phyloP scores from a whole-genome alignment of 2,329 filamentous ascomycete genomes.

The Torrubiella hemipterigena region DNA sequence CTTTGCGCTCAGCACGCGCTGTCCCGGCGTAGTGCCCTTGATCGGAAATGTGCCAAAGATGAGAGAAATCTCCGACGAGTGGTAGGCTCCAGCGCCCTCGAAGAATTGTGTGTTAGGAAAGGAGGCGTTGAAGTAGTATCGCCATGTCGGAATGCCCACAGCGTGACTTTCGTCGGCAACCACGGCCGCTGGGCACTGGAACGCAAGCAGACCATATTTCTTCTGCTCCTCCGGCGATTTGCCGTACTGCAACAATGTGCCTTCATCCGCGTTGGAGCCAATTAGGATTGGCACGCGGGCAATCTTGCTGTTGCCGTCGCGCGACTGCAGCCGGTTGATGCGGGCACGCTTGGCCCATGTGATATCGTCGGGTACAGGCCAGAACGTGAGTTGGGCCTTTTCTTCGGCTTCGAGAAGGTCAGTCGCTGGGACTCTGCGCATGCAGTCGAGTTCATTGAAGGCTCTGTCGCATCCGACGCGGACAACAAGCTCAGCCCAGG shows the following conservation, averaged over 20 bases:
- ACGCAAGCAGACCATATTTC: conserved; percentile 9
- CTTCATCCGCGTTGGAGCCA: conserved; percentile 5
- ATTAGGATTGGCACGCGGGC: conserved; percentile 5
- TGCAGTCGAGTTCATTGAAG: conserved; percentile 9
- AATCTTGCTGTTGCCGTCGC: background rate
- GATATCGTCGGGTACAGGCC: conserved; percentile 10
- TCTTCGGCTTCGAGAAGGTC: conserved; percentile 10
- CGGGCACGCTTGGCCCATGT: conserved; percentile 11
- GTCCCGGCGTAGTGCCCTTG: conserved; percentile 10
- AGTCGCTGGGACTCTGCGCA: conserved; percentile 10
- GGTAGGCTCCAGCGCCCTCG: conserved; percentile 28
- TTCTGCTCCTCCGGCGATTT: conserved; percentile 1
- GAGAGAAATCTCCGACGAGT: conserved; percentile 31
- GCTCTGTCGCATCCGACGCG: conserved; percentile 6
- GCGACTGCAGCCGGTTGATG: conserved; percentile 4
- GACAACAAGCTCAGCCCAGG: conserved; percentile 10
- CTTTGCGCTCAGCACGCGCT: conserved; percentile 8
- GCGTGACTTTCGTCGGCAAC: conserved; percentile 18
- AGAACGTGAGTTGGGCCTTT: conserved; percentile 10
- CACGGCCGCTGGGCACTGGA: conserved; percentile 11
- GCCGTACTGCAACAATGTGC: background rate
- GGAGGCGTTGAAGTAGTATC: conserved; percentile 33
- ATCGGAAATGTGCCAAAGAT: conserved; percentile 24
- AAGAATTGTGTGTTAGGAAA: conserved; percentile 31
- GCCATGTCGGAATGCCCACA: conserved; percentile 26